Evolutionary conservation across 805 yeast genomes (phyloP), one percentile per base, ranked within the genome.

Genomic region (Kazachstania taianensis): DNA sequence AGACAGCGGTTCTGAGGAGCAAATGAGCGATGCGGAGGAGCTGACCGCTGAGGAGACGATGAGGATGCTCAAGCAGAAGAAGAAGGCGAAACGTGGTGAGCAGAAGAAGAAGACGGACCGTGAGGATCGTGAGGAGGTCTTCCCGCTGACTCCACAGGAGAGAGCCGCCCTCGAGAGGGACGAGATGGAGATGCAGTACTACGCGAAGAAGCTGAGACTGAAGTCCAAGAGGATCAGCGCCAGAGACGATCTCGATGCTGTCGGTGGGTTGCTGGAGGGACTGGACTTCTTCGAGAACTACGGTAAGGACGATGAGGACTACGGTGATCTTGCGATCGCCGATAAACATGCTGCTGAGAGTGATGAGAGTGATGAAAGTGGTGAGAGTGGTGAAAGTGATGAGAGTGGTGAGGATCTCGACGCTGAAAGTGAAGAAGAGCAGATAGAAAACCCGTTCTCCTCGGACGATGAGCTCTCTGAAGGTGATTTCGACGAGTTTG

Each of bases 211-310:
- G 49, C 64, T 87, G 7, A 94, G 94, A 1, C 55, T 82, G 46
- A 75, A 75, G 43, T 72, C 75, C 0, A 62, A 79, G 32, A 59
- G 67, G 26, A 71, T 70, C 42, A 55, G 36, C 29, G 63, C 63
- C 3, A 52, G 52, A 3, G 77, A 69, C 27, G 85, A 75, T 10
- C 81, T 80, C 50, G 95, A 85, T 57, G 72, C 78, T 2, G 65
- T 86, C 32, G 94, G 82, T 31, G 94, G 86, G n/a, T 53, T 86
- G 16, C 61, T 86, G 4, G 94, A 83, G 36, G 94, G 87, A 19
- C 46, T 65, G 29, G 69, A 63, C 41, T 65, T 53, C 46, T 50
- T 64, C 38, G 69, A 63, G 33, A 49, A 56, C 29, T 58, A 51
- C 42, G 68, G 57, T 22, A 47, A 36, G 16, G 49, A 45, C 13